phyloP scores from a whole-genome alignment of 2,329 filamentous ascomycete genomes.

The Colletotrichum lupini region DNA sequence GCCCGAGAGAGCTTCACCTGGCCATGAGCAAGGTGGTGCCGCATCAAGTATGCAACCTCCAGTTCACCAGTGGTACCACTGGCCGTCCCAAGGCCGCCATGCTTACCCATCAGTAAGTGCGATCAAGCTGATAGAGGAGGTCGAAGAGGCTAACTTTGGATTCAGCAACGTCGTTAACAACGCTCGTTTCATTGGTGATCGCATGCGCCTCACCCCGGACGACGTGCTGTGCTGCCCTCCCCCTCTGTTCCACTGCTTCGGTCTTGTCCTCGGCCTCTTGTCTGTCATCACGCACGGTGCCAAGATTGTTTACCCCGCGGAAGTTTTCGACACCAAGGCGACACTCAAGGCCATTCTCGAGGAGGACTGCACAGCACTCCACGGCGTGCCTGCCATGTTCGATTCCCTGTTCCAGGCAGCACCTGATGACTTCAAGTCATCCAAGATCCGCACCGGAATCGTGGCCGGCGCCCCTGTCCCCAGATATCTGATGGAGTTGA shows the following conservation, averaged over 20 bases:
- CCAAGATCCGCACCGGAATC: slow-evolving; percentile 77
- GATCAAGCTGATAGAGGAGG: not conserved
- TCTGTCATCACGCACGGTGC: slow-evolving; percentile 79
- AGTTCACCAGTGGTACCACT: slow-evolving; percentile 82
- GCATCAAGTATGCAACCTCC: slow-evolving; percentile 77
- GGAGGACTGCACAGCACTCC: slow-evolving; percentile 78
- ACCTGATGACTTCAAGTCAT: slow-evolving; percentile 53
- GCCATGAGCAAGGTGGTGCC: slow-evolving; percentile 67
- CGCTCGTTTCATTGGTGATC: slow-evolving; percentile 77
- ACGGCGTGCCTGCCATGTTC: slow-evolving; percentile 89
- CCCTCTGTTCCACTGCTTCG: slow-evolving; percentile 88
- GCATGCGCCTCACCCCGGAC: slow-evolving; percentile 74
- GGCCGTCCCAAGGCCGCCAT: slow-evolving; percentile 80
- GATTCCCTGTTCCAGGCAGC: slow-evolving; percentile 69
- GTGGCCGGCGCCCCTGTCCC: slow-evolving; percentile 84
- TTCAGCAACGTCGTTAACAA: slow-evolving; percentile 72
- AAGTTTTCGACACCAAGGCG: slow-evolving; percentile 76
- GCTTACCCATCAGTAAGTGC: slow-evolving; percentile 74
- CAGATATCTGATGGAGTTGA: slow-evolving; percentile 77
- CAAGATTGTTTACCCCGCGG: slow-evolving; percentile 80
- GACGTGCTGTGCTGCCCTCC: slow-evolving; percentile 85
- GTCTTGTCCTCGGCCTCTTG: slow-evolving; percentile 80
- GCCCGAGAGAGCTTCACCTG: slow-evolving; percentile 61
- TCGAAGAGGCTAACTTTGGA: slow-evolving; percentile 17
- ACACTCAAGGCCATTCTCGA: slow-evolving; percentile 74